Evolutionary conservation across 1,139 yeast species (phyloP).

Genomic region (Saccharomyces hybrid): DNA sequence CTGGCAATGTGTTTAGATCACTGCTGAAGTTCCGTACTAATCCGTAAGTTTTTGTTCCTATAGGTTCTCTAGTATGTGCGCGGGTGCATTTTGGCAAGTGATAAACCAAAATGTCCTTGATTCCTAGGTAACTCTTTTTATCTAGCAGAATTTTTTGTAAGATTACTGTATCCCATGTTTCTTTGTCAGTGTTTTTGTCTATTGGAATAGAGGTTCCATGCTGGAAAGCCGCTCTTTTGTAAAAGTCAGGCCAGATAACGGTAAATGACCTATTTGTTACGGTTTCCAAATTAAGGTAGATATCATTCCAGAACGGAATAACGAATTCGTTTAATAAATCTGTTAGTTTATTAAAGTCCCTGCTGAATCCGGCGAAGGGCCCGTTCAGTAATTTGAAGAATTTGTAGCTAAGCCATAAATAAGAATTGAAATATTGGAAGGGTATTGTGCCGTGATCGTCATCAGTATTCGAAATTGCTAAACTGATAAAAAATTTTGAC

Average conservation of each 20-base stretch:
- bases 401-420: constrained; percentile 25
- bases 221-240: constrained; percentile 20
- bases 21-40: constrained; percentile 24
- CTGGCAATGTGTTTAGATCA: constrained; percentile 19
- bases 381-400: constrained; percentile 24
- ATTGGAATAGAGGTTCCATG: not conserved
- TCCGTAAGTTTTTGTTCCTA: constrained; percentile 22
- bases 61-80: not conserved
- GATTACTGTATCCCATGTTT: constrained; percentile 27
- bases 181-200: constrained; percentile 3
- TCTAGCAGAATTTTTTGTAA: constrained; percentile 24
- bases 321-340: constrained; percentile 26
- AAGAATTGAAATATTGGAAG: constrained; percentile 16
- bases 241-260: constrained; percentile 19
- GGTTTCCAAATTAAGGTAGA: constrained; percentile 21
- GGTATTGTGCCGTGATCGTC: constrained; percentile 11
- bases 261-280: constrained; percentile 20
- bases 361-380: constrained; percentile 10
- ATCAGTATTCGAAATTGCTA: constrained; percentile 9
- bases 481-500: constrained; percentile 16
- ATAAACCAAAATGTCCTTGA: constrained; percentile 28
- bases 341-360: constrained; percentile 15
- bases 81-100: constrained; percentile 21
- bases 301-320: constrained; percentile 28
- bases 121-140: constrained; percentile 25